phyloP scores from a whole-genome alignment of 352 stramenopile genomes.

The Phytophthora rubi region DNA sequence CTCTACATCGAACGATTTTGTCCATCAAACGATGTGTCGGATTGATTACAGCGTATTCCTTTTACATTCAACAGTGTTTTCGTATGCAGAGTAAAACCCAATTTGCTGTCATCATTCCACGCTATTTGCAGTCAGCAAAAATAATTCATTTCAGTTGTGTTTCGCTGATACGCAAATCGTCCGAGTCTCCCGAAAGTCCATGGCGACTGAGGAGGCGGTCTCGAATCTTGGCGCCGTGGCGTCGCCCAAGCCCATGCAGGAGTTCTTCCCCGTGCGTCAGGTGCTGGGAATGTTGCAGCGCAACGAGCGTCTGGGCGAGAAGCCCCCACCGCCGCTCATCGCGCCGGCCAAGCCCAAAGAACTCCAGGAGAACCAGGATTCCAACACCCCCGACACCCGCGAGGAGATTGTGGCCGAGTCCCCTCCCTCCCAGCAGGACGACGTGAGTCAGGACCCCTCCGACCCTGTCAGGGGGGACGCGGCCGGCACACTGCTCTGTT shows the following conservation, averaged over 20 bases:
- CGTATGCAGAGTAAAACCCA: not conserved
- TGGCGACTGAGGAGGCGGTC: constrained; percentile 21
- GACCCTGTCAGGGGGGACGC: constrained; percentile 5
- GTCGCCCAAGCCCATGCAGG: constrained; percentile 10
- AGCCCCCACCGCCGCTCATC: constrained; percentile 2
- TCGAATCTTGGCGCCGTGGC: constrained; percentile 6
- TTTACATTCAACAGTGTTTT: not conserved
- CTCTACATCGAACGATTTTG: constrained; percentile 8
- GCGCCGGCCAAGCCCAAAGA: constrained; percentile 1
- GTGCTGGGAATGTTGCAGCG: constrained; percentile 21
- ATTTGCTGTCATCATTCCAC: constrained; percentile 16
- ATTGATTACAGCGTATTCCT: constrained; percentile 24
- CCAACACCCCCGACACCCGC: constrained; percentile 2
- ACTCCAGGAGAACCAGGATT: constrained; percentile 19
- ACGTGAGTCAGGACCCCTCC: constrained; percentile 1
- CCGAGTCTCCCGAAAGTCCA: constrained; percentile 11
- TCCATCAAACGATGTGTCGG: constrained; percentile 8
- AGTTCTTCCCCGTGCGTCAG: constrained; percentile 15
- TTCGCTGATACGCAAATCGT: constrained; percentile 22
- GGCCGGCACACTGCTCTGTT: not conserved
- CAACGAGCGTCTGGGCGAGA: constrained; percentile 16
- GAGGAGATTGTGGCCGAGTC: constrained; percentile 23
- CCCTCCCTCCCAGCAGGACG: constrained; percentile 21
- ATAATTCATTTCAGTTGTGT: constrained; percentile 14
- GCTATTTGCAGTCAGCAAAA: constrained; percentile 6